Conservation (phyloP, 352 stramenopile species). For the Elongisporangium anandrum region DNA sequence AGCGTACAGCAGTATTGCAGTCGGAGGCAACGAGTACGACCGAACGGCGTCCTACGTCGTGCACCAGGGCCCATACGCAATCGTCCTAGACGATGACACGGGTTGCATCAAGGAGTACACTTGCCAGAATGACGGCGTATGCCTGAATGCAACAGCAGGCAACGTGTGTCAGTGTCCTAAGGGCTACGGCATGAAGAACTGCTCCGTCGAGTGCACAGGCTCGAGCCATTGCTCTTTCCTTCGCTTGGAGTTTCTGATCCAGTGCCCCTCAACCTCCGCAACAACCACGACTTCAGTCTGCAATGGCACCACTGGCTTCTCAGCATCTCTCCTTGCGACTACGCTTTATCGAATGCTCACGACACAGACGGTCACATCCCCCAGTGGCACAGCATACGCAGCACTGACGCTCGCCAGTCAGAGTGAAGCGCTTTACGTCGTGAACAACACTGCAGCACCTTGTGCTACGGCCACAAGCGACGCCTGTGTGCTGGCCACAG, state of each 20-base stretch:
- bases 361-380: slow-evolving; percentile 18
- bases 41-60: slow-evolving; percentile 18
- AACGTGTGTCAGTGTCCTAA: slow-evolving; percentile 41
- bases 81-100: slow-evolving; percentile 65
- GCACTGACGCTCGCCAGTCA: slow-evolving; percentile 31
- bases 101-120: slow-evolving; percentile 55
- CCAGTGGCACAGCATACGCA: slow-evolving; percentile 31
- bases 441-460: slow-evolving; percentile 35
- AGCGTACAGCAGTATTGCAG: slow-evolving; percentile 33
- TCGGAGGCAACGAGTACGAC: slow-evolving; percentile 49
- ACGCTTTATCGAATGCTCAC: slow-evolving; percentile 58
- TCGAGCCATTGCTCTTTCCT: slow-evolving; percentile 47
- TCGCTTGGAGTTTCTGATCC: slow-evolving; percentile 8
- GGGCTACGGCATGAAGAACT: slow-evolving; percentile 60
- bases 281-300: background rate
- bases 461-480: slow-evolving; percentile 12
- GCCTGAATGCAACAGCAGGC: slow-evolving; percentile 14
- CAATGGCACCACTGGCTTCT: slow-evolving; percentile 22
- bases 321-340: slow-evolving; percentile 26
- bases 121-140: slow-evolving; percentile 43
- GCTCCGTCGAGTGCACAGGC: slow-evolving; percentile 29
- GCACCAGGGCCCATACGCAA: slow-evolving; percentile 33
- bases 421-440: slow-evolving; percentile 42
- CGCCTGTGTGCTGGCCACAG: background rate
- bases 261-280: background rate